Base-by-base conservation (phyloP, 305 asterid species). In the Rubia tinctorum region DNA sequence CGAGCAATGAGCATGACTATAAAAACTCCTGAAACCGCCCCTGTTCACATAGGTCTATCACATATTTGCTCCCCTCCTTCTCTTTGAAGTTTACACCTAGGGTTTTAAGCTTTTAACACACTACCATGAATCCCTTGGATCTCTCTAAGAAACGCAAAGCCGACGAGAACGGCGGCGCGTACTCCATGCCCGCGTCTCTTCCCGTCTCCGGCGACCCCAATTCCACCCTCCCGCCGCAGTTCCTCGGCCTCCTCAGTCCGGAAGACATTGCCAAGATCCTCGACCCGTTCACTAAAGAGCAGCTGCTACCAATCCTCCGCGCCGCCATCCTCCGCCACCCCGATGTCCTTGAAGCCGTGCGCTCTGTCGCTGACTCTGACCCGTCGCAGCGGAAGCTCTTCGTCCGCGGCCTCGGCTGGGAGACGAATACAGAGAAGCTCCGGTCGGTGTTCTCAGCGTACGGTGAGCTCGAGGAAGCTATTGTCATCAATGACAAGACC, bases 361-460 rank as follows among this genome's bases (percentile, higher is more conserved):
- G 98, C 43, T 22, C 88, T 59, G 89, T 95, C 18, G 99, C 99
- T 6, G 99, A 95, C 70, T 83, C 96, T 13, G 97, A 95, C 62
- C 85, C 92, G 20, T 77, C 86, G 12, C 95, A 88, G 80, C 86
- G 98, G 15, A 95, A 95, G 75, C 95, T 92, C 65, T 95, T 95
- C 64, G 87, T 92, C 27, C 97, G 98, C 8, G 99, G 98, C 17
- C 95, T 95, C 9, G 99, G 98, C 3, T 95, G 99, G 99, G 98
- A 92, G 73, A 95, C 98, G 68, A 87, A 91, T 22, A 95, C 99
- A 7, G 99, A 95, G 20, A 92, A 88, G 74, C 92, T 92, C 73
- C 89, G 92, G 17, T 84, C 88, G 42, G 91, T 87, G 7, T 95
- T 95, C 83, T 85, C 97, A 0, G 77, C 77, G 0, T 89, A 74